Base-by-base conservation (phyloP, 148 eudicot genomes). In the Heliamphora exappendiculata region DNA sequence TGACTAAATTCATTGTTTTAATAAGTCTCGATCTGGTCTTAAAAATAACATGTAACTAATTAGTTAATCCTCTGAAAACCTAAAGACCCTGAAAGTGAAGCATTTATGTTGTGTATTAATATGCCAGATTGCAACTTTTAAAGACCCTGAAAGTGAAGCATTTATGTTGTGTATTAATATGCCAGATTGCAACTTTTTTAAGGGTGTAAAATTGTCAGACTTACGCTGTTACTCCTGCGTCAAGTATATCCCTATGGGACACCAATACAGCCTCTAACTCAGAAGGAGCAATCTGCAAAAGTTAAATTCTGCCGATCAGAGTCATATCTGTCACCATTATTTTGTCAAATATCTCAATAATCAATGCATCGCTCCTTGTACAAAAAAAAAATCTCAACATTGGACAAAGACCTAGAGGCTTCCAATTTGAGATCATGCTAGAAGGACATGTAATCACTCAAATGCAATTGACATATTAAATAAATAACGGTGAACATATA, bases 281-380 rank as follows among this genome's bases (percentile, higher is more conserved):
- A 16, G 98, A 97, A 26, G 99, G 99, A 68, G 99, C 96, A 83
- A 96, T 85, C 99, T 96, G 86, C 79, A 83, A 41, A 75, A 44
- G 31, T 17, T 7, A 3, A 37, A 70, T 57, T 36, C 8, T 36
- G 28, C 33, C 50, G 22, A 62, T 50, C 42, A 7, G 19, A 0
- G 17, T 60, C 28, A 20, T 11, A 36, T 47, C 10, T 49, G 53
- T 42, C n/a, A 2, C 8, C 12, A 28, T 12, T 19, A 39, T 71
- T 29, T 20, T 33, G 29, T 0, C 60, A 8, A 33, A 5, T 22
- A 33, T 2, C 7, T 2, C n/a, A 17, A 31, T 51, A 4, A 72
- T n/a, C 31, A 17, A 28, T 7, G 5, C 0, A 16, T 17, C 9
- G 28, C 4, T 29, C 3, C 11, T 22, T 26, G 24, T 29, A n/a